Evolutionary conservation across 1,284 basidiomycete species (phyloP), one percentile per base, ranked within the genome.

Genomic region (Ustilago xerochloae): DNA sequence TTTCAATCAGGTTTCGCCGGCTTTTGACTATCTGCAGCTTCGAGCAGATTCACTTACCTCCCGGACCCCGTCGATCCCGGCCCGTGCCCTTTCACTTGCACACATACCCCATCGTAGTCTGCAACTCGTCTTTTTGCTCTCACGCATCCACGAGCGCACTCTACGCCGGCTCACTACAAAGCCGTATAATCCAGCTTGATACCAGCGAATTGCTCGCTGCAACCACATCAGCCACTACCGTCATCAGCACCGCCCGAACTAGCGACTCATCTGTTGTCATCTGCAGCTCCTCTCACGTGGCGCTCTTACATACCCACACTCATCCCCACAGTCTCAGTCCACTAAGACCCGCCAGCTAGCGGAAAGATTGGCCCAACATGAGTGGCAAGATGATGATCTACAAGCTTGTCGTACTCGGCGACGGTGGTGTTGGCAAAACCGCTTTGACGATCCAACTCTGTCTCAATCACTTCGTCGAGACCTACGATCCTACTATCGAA

Each of bases 351-450:
- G 26, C 32, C 32, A 33, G 16, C 32, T 39, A 38, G 13, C 12
- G 39, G 13, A 24, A 8, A 38, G 13, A 7, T 8, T 39, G 18
- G 68, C 54, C 51, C 60, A 70, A 16, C 53, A 75, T 75, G 72
- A 75, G 67, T 41, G 72, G 67, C 36, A 75, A 75, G 46, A 75
- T 75, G 72, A 77, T 77, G 75, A 77, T 77, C 38, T 94, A 92
- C 91, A 90, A 92, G 87, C 90, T 97, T 81, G 94, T 94, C 75
- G 93, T 97, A 76, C 89, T 97, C 60, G 94, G 94, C 76, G 95
- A 98, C 86, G 95, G 95, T 86, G 95, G 95, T 87, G 95, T 97
- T 33, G 95, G 95, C 75, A 98, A 97, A 88, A 97, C 95, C 61
- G 95, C 95, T 22, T 86, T 98, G 82, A 95, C 94, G 74, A 94